Evolutionary conservation across 2,329 filamentous ascomycete genomes (phyloP).

Genomic region (Colletotrichum caudatum): DNA sequence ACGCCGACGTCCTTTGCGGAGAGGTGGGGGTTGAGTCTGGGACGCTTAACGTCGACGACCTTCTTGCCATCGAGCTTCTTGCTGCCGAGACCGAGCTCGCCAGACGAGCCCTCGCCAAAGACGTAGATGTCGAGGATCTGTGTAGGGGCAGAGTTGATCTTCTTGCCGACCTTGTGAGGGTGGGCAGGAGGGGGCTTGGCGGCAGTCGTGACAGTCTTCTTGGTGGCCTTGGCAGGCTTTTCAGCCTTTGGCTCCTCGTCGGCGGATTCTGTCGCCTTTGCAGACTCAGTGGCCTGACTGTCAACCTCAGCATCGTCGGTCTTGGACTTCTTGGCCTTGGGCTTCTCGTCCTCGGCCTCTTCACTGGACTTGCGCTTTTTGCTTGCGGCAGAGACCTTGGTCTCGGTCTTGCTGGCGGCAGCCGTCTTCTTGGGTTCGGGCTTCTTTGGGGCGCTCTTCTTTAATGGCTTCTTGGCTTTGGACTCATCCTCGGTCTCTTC

Average conservation of each 20-base stretch:
- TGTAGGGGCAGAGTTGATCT: constrained; percentile 70
- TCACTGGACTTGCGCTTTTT: constrained; percentile 43
- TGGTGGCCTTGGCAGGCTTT: constrained; percentile 41
- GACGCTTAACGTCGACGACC: constrained; percentile 79
- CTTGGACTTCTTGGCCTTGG: constrained; percentile 43
- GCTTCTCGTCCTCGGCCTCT: constrained; percentile 41
- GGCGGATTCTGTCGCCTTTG: constrained; percentile 31
- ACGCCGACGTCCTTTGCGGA: constrained; percentile 70
- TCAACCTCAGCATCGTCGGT: constrained; percentile 34
- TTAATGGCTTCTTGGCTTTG: constrained; percentile 57
- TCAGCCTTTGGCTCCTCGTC: constrained; percentile 30
- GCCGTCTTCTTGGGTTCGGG: constrained; percentile 54
- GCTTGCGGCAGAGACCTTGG: constrained; percentile 38
- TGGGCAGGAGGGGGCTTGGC: constrained; percentile 35
- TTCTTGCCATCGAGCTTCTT: constrained; percentile 70
- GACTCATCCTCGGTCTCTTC: constrained; percentile 44
- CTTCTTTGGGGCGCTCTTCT: constrained; percentile 48
- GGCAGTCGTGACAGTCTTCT: constrained; percentile 37
- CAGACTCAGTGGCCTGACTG: constrained; percentile 40
- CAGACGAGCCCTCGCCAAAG: constrained; percentile 83
- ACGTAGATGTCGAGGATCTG: constrained; percentile 79
- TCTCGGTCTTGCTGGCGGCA: constrained; percentile 59
- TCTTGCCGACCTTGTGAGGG: constrained; percentile 43
- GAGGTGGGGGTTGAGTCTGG: constrained; percentile 75
- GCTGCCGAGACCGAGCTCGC: constrained; percentile 83